phyloP scores from a whole-genome alignment of 2,329 filamentous ascomycete species.

The Monascus ruber region DNA sequence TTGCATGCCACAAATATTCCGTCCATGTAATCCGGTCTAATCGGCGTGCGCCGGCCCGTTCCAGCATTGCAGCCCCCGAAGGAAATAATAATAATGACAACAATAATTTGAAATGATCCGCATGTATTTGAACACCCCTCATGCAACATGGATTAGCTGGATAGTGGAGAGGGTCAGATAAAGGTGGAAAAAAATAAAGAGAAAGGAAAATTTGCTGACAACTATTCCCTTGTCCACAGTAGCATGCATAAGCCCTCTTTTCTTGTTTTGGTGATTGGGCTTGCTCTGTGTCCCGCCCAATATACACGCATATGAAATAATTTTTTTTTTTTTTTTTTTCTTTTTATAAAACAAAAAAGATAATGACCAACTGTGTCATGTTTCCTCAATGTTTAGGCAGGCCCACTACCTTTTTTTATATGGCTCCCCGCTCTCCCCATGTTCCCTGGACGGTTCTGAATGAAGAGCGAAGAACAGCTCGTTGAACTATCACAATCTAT shows the following conservation, averaged over 20 bases:
- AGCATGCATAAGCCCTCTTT: conserved; percentile 27
- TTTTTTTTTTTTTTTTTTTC: background rate
- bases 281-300: conserved; percentile 21
- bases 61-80: conserved; percentile 31
- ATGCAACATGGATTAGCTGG: conserved; percentile 16
- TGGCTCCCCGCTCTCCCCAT: too few species aligned
- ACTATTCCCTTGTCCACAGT: conserved; percentile 19
- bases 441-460: too few species aligned
- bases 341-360: background rate
- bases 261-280: conserved; percentile 27
- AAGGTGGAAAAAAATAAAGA: conserved; percentile 8
- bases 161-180: conserved; percentile 12
- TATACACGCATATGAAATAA: conserved; percentile 3
- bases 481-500: too few species aligned
- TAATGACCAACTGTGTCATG: too few species aligned
- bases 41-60: conserved; percentile 36
- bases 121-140: conserved; percentile 15
- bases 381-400: too few species aligned
- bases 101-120: conserved; percentile 21
- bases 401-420: too few species aligned
- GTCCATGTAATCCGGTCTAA: conserved; percentile 26
- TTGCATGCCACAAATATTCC: conserved; percentile 8
- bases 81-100: background rate
- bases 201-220: conserved; percentile 22
- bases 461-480: too few species aligned